Base-by-base conservation (phyloP, 495 filamentous ascomycete genomes). In the Venustampulla echinocandica region DNA sequence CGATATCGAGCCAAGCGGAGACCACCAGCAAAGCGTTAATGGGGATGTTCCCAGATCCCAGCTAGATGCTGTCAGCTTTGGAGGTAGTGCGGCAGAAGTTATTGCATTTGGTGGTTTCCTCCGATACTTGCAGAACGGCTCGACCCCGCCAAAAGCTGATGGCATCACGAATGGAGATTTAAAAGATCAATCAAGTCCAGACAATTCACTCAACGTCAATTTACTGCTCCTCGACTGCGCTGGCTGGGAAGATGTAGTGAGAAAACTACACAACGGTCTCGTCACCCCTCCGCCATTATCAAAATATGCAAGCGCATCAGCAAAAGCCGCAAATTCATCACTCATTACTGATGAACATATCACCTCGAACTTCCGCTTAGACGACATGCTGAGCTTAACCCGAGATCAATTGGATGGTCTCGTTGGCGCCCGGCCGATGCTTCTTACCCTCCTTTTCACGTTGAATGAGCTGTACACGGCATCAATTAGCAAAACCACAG, bases 401-500 rank as follows among this genome's bases (percentile, higher is more conserved):
- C 63, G 67, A 7, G 46, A 60, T 0, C 58, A 62, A 0, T 60
- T 86, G 3, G 35, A 55, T 10, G 41, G 55, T 9, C 32, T 79
- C 0, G 45, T 80, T 1, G 57, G 55, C 0, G 17, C 18, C 28
- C 7, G 34, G 17, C 64, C 68, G 1, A 44, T 41, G 6, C 36
- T 97, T 0, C 69, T 92, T 3, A 95, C 92, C 0, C 63, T 96
- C 0, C 80, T 96, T 64, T 97, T 96, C 71, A 95, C 90, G 0
- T 76, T 96, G n/a, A 97, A 96, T 62, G 92, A 98, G 64, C 81
- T 98, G 3, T 96, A 95, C 68, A 71, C 73, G 0, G 73, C 80
- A 9, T 89, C 86, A 2, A 70, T 88, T 44, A 66, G 77, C 3
- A 75, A 77, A 36, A 84, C 90, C 0, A 95, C 90, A 1, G 64